A percentile compares a stretch with the other conserved stretches of the same genome.
Evolutionary conservation across 805 yeast species (phyloP).

Genomic region (Dipodascus albidus): DNA sequence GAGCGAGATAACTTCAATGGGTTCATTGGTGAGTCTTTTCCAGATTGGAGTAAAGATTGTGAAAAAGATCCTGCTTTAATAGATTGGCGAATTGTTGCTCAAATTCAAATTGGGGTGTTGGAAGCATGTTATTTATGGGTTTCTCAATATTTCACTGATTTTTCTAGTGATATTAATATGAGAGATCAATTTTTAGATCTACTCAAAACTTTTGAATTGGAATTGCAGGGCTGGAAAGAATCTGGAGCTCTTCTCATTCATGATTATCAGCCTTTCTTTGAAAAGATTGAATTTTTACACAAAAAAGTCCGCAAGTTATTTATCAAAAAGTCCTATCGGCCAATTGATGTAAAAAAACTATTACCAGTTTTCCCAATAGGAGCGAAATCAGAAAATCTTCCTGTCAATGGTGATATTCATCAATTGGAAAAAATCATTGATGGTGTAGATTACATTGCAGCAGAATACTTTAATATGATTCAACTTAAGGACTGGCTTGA

Average conservation of each 20-base stretch:
- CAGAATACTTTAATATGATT: conserved; percentile 43
- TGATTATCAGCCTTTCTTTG: conserved; percentile 11
- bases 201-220: conserved; percentile 56
- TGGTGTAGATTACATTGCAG: conserved; percentile 50
- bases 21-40: conserved; percentile 8
- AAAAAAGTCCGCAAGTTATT: conserved; percentile 57
- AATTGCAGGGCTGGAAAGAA: conserved; percentile 30
- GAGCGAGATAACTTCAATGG: background rate
- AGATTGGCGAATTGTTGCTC: conserved; percentile 58
- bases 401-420: conserved; percentile 7
- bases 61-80: conserved; percentile 30
- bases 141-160: conserved; percentile 62
- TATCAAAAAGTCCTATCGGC: conserved; percentile 23
- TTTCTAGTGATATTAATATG: conserved; percentile 53
- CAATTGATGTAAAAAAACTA: conserved; percentile 20
- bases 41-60: conserved; percentile 16
- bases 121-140: conserved; percentile 66
- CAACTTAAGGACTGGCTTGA: conserved; percentile 68
- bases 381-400: conserved; percentile 10
- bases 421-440: conserved; percentile 48
- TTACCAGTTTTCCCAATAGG: conserved; percentile 14
- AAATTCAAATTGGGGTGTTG: conserved; percentile 70
- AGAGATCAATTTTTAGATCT: conserved; percentile 51
- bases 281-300: conserved; percentile 33
- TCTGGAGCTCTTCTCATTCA: conserved; percentile 9